Base-by-base conservation (phyloP, 2,329 filamentous ascomycete species). In the Trichoderma sp. region DNA sequence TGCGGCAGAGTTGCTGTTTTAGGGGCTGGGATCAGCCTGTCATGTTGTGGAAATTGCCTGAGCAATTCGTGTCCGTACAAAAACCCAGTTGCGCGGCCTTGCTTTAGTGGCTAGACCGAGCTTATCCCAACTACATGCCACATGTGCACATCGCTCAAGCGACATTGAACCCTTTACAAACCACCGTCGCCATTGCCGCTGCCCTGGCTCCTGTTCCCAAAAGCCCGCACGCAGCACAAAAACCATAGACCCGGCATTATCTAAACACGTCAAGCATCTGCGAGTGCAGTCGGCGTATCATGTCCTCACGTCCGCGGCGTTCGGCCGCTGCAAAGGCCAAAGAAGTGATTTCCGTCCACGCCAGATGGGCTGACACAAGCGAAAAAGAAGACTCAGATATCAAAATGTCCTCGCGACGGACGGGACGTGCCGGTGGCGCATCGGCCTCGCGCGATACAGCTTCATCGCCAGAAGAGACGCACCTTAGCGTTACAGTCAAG, bases 361-460 rank as follows among this genome's bases (percentile, higher is more conserved):
- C 83, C 75, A 84, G 80, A 81, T 84, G 83, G 83, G 83, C 84
- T 85, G 82, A 85, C 83, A 81, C 81, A 75, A 81, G 80, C 77
- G 83, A 84, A 78, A 83, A 80, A 77, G 76, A 71, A 64, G 82
- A 84, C 75, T 77, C 79, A 75, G 85, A 80, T 81, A 85, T 81
- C 81, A 63, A 16, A 14, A 89, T 90, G 88, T 87, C 88, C 67
- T 86, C 88, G 74, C 86, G 89, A 80, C 86, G 89, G 78, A 86
- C 87, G 69, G 87, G 87, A 79, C 85, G 88, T 80, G 84, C 82
- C 78, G 85, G 83, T 77, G 85, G 83, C 75, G 83, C 85, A 77
- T 83, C 84, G 38, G 82, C 85, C 56, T 84, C 85, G 63, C 85
- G 87, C 80, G 86, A 86, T 76, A 84, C 84, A 77, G 85, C 84